Evolutionary conservation across 805 yeast genomes (phyloP), one percentile per base, ranked within the genome.

Genomic region (Lachancea thermotolerans): DNA sequence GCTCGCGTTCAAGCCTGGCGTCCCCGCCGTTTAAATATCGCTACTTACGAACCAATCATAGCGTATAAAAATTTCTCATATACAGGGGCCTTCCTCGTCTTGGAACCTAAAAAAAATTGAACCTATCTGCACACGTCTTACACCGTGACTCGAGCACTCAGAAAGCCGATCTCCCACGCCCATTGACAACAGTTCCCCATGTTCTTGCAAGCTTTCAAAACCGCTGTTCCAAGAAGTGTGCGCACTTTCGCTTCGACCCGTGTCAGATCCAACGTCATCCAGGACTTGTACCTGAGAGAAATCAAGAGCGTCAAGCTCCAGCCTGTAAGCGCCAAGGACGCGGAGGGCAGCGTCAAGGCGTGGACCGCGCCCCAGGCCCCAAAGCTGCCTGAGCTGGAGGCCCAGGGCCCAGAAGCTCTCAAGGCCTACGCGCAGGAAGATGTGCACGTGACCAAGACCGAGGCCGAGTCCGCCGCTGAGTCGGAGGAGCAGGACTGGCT

Each of bases 291-390:
- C 74, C 71, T 91, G 63, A 80, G 77, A 67, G 95, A 90, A 70
- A 74, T 93, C 70, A 86, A 82, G 73, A 79, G 80, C 51, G 90
- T 86, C 81, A 88, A 89, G 75, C 90, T 96, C 64, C 77, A 82
- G 48, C 80, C 88, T 49, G 64, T 82, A 45, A 70, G 84, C 48
- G 79, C 85, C 48, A 73, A 77, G 54, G 95, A 85, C 56, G 82
- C 91, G 51, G 88, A 81, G 60, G 77, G 79, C 53, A 76, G 82
- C 54, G 91, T 89, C 56, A 81, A 83, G 70, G 79, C 85, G 58
- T 93, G 96, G 93, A 68, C 74, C 50, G 71, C 80, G 52, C 98
- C 98, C 59, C 67, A 75, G 51, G 78, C 88, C 56, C 95, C 98
- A 58, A 66, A 78, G 54, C 67, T 73, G 39, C 97, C 97, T 57